Evolutionary conservation across 805 yeast species (phyloP), one percentile per base, ranked within the genome.

Genomic region (Vanderwaltozyma polyspora): DNA sequence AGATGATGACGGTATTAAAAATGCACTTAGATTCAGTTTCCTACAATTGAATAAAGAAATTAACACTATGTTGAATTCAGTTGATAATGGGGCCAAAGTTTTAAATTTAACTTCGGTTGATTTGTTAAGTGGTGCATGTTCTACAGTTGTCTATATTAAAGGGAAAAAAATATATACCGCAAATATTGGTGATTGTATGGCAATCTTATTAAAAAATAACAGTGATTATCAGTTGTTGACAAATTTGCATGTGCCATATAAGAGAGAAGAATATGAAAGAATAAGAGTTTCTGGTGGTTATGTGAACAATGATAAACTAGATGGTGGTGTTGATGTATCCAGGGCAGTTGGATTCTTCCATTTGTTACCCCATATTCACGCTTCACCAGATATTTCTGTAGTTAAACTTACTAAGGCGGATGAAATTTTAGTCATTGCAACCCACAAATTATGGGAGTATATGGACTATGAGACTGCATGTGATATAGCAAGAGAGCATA

Each of bases 301-400:
- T 54, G 94, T 91, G 9, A 79, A 82, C 14, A 81, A 79, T 48
- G 95, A 89, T 35, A 77, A 79, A 41, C 67, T 86, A 29, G 95
- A 89, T 55, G 93, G 93, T 27, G 76, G 74, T 19, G 68, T 84
- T 12, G 78, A 76, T 32, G 82, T 86, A 32, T 83, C 95, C 2
- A 71, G 97, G 46, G 94, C 95, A 22, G 87, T 85, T 34, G 99
- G 99, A 0, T 87, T 81, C 52, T 79, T 80, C 55, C 80, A 81
- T 44, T 67, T 79, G 42, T 66, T 86, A 29, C 95, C 96, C 1
- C 94, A 85, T 51, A 74, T 89, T 19, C 85, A 81, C 51, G 81
- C 94, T 0, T 85, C 84, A 2, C 96, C 98, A 2, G 80, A 79
- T 48, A 76, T 85, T 19, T 66, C 76, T 11, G 75, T 72, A 34